phyloP scores from a whole-genome alignment of 805 yeast species.

The Saturnispora dispora region DNA sequence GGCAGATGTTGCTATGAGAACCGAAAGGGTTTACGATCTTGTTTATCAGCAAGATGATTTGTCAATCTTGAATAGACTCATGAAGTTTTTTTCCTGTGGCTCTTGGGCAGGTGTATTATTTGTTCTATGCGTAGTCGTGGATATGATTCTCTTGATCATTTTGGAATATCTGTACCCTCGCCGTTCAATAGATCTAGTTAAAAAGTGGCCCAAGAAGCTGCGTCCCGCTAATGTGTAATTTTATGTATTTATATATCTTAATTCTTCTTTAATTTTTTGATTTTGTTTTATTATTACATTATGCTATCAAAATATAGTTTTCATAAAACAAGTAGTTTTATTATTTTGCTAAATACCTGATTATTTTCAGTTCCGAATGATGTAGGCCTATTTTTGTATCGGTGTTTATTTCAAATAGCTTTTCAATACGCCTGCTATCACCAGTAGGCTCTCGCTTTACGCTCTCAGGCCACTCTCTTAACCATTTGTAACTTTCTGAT shows the following conservation, averaged over 20 bases:
- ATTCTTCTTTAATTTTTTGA: too few species aligned
- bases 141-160: slow-evolving; percentile 51
- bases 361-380: not conserved
- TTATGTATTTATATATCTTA: not conserved
- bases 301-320: not conserved
- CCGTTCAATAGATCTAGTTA: slow-evolving; percentile 58
- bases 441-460: not conserved
- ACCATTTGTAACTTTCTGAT: not conserved
- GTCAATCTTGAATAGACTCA: slow-evolving; percentile 48
- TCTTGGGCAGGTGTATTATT: slow-evolving; percentile 82
- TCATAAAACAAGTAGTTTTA: not conserved
- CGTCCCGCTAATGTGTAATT: not conserved
- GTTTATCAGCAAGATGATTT: slow-evolving; percentile 18
- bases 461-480: not conserved
- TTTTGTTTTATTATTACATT: not conserved
- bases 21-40: slow-evolving; percentile 69
- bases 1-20: slow-evolving; percentile 79
- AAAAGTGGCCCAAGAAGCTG: slow-evolving; percentile 60
- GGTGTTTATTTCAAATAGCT: not conserved
- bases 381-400: not conserved
- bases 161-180: slow-evolving; percentile 68
- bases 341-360: not conserved
- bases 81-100: slow-evolving; percentile 60
- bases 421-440: not conserved
- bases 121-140: slow-evolving; percentile 73